Percentiles rank a stretch among this genome's conserved stretches.
Conservation (phyloP, 768 basidiomycete species). For the Leccinum variicolor region DNA sequence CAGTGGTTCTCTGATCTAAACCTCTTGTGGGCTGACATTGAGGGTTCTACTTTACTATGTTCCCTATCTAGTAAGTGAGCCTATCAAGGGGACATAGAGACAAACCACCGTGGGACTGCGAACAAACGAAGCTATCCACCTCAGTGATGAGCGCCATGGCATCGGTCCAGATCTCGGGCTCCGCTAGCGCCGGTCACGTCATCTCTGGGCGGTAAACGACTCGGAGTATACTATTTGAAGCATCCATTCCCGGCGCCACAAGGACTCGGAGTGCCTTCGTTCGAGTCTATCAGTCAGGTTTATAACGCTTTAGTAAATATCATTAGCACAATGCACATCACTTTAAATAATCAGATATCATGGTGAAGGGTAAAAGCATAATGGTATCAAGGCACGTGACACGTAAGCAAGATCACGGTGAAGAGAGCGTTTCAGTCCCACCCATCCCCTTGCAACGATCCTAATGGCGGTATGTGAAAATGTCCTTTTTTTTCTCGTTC, state of each 20-base stretch:
- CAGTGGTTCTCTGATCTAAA: too few species aligned
- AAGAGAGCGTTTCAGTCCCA: slow-evolving; percentile 1
- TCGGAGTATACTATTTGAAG: not conserved
- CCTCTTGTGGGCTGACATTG: too few species aligned
- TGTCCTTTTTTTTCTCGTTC: not conserved
- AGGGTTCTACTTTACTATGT: too few species aligned
- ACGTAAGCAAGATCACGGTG: not conserved
- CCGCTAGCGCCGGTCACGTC: not conserved
- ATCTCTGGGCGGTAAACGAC: not conserved
- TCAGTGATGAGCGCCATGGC: not conserved
- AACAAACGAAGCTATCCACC: too few species aligned
- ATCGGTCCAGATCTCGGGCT: not conserved
- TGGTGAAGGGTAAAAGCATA: too few species aligned
- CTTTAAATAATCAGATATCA: too few species aligned
- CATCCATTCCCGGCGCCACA: not conserved
- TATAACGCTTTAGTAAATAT: not conserved
- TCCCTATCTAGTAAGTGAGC: too few species aligned
- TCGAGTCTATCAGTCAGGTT: too few species aligned
- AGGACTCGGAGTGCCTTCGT: not conserved
- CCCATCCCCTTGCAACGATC: not conserved
- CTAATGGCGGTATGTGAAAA: slow-evolving; percentile 40
- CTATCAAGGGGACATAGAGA: not conserved
- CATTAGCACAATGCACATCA: too few species aligned
- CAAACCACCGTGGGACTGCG: too few species aligned
- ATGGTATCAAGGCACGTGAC: not conserved